Conservation (phyloP, 192 early-diverging fungal genomes). For the Mycoemilia scoparia region DNA sequence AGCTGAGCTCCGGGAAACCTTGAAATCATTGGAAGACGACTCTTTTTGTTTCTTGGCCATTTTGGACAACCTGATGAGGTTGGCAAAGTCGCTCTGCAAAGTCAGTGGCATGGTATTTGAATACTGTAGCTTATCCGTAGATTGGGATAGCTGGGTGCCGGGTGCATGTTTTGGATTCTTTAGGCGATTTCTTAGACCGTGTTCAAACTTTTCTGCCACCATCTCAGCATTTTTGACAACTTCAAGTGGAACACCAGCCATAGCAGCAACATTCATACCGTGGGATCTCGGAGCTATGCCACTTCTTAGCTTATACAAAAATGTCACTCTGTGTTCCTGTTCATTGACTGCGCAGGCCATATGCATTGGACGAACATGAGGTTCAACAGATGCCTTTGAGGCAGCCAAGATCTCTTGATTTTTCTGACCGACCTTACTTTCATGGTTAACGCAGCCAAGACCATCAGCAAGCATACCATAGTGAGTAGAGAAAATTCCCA, state of each 20-base stretch:
- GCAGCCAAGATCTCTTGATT: too few relatives aligned
- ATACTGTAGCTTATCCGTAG: too few relatives aligned
- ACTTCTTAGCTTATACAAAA: constrained; percentile 73
- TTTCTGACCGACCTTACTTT: too few relatives aligned
- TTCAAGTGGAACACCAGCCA: constrained; percentile 69
- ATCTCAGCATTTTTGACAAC: constrained; percentile 53
- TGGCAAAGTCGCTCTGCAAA: constrained; percentile 30
- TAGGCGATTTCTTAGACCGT: too few relatives aligned
- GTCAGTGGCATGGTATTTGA: constrained; percentile 13
- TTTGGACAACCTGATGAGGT: constrained; percentile 22
- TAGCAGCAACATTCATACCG: constrained; percentile 96
- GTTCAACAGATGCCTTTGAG: constrained; percentile 32
- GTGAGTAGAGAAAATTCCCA: constrained; percentile 93
- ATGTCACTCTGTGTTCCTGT: constrained; percentile 70
- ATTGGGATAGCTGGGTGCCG: too few relatives aligned
- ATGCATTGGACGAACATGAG: constrained; percentile 61
- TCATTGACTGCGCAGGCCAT: constrained; percentile 78
- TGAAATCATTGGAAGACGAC: neutral
- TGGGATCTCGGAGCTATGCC: constrained; percentile 86
- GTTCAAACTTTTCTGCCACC: constrained; percentile 62
- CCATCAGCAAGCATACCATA: constrained; percentile 82
- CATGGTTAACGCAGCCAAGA: too few relatives aligned
- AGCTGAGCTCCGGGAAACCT: too few relatives aligned
- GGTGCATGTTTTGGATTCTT: too few relatives aligned
- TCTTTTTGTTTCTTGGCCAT: neutral